Percentiles rank a stretch among this genome's conserved stretches.
phyloP scores from a whole-genome alignment of 2,329 filamentous ascomycete genomes.

The Colletotrichum aenigma region DNA sequence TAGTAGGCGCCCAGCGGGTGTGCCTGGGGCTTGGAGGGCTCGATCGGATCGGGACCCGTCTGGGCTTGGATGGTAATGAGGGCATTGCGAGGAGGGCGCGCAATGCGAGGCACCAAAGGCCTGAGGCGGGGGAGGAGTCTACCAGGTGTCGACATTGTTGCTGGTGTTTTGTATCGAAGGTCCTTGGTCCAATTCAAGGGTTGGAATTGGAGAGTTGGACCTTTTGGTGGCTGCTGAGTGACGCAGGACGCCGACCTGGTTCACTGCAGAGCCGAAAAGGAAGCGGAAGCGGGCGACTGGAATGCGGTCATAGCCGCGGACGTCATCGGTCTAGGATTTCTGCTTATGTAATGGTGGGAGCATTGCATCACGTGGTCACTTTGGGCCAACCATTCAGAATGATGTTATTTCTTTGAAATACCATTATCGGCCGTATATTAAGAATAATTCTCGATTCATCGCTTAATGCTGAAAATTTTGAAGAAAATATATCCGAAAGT shows the following conservation, averaged over 20 bases:
- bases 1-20: constrained; percentile 63
- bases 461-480: no score
- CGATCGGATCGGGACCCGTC: constrained; percentile 28
- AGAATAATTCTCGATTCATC: no score
- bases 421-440: no score
- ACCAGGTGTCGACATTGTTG: constrained; percentile 34
- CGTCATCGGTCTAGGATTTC: constrained; percentile 31
- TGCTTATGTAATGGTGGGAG: not conserved
- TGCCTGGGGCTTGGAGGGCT: constrained; percentile 39
- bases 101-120: constrained; percentile 27
- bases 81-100: constrained; percentile 29
- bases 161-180: not conserved
- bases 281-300: not conserved
- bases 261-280: constrained; percentile 7
- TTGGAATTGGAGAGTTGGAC: not conserved
- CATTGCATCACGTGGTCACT: not conserved
- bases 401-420: not conserved
- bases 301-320: constrained; percentile 29
- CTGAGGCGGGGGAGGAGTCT: constrained; percentile 34
- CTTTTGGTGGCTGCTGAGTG: constrained; percentile 3
- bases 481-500: no score
- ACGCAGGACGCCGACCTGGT: not conserved
- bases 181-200: not conserved
- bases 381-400: not conserved
- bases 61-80: constrained; percentile 30